These are phyloP conservation scores for Kappamyces sp. DNA, from an alignment of 192 early-diverging fungal genomes.

Conservation along the genomic window DNA sequence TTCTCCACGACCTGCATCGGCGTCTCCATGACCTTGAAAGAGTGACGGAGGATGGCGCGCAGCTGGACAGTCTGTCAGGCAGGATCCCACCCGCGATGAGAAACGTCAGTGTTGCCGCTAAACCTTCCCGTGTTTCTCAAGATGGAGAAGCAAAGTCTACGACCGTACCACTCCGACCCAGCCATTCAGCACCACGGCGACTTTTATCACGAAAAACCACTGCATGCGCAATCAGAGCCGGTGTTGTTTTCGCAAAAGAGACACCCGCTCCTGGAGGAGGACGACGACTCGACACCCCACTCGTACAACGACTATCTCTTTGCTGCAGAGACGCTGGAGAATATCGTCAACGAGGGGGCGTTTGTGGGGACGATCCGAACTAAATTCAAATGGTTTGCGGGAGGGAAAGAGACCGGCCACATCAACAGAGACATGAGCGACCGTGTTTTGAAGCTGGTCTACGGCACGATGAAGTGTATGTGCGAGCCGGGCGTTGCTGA, in stretches of 20 bases:
- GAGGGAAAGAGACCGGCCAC: slow-evolving; percentile 3
- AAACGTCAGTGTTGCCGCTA: too few species aligned
- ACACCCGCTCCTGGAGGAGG: slow-evolving; percentile 28
- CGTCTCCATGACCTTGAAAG: too few species aligned
- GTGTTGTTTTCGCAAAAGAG: slow-evolving; percentile 9
- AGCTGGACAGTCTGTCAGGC: too few species aligned
- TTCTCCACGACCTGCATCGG: too few species aligned
- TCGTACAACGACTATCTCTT: slow-evolving; percentile 33
- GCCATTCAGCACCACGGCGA: slow-evolving; percentile 18
- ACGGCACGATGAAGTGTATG: slow-evolving; percentile 54
- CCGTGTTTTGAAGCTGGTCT: slow-evolving; percentile 43
- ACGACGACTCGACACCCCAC: slow-evolving; percentile 15
- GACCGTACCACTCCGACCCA: slow-evolving; percentile 27
- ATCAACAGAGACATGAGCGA: slow-evolving; percentile 34
- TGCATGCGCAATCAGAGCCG: slow-evolving; percentile 2
- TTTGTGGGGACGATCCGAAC: slow-evolving; percentile 32
- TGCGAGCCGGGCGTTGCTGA: background rate
- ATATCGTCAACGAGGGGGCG: slow-evolving; percentile 40
- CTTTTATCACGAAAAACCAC: slow-evolving; percentile 9
- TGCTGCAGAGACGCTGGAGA: slow-evolving; percentile 45
- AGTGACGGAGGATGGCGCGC: too few species aligned
- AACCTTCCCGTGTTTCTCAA: too few species aligned
- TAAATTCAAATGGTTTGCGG: slow-evolving; percentile 11
- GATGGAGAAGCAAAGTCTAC: slow-evolving; percentile 14
- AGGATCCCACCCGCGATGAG: too few species aligned